phyloP scores from a whole-genome alignment of 1,139 yeast species.

The Suhomyces bribrorum region DNA sequence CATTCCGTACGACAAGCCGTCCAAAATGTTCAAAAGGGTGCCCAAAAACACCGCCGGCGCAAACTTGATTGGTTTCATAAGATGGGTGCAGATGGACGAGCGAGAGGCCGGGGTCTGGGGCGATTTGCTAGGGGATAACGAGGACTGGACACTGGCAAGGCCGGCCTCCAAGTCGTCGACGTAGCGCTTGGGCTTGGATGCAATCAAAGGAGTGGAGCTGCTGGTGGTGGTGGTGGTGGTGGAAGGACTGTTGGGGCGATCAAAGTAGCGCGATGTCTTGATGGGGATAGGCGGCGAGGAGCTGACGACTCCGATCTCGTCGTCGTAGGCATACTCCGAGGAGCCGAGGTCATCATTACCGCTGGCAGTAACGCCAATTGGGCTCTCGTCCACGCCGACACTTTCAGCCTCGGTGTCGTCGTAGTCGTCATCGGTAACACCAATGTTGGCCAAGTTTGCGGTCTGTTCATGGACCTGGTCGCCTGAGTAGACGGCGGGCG shows the following conservation, averaged over 20 bases:
- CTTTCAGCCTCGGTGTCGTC: too few relatives aligned
- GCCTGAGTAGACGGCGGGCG: constrained; percentile 49
- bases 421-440: constrained; percentile 49
- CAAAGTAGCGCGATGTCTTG: not conserved
- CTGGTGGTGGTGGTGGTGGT: not conserved
- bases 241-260: not conserved
- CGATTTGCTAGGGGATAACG: not conserved
- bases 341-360: too few relatives aligned
- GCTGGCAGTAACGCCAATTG: too few relatives aligned
- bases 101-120: constrained; percentile 2
- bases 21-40: constrained; percentile 77
- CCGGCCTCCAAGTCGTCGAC: constrained; percentile 8
- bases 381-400: too few relatives aligned
- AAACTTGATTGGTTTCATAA: constrained; percentile 48
- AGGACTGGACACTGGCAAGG: constrained; percentile 1
- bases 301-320: constrained; percentile 10
- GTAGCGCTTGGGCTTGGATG: constrained; percentile 2
- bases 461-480: constrained; percentile 62
- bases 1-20: constrained; percentile 96
- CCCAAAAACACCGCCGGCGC: constrained; percentile 85
- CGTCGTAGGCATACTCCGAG: constrained; percentile 16
- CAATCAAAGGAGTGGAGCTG: constrained; percentile 4
- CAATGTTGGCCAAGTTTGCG: constrained; percentile 61
- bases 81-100: constrained; percentile 16
- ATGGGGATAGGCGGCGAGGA: constrained; percentile 31